A percentile compares a stretch with the other conserved stretches of the same genome.
Evolutionary conservation across 805 yeast genomes (phyloP).

Genomic region (Wickerhamomyces alni): DNA sequence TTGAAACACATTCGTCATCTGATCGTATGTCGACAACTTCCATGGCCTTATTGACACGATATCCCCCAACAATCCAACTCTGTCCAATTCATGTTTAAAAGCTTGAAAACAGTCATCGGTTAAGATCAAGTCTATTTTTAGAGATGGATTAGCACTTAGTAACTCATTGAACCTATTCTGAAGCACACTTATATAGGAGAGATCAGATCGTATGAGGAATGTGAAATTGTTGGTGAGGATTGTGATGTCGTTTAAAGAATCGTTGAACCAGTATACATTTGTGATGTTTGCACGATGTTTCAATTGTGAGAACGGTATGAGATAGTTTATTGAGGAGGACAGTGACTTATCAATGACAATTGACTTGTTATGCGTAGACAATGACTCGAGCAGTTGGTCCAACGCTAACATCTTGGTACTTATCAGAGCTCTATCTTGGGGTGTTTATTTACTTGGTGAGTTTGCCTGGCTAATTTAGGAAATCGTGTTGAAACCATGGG

Average conservation of each 20-base stretch:
- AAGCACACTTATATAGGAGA: constrained; percentile 12
- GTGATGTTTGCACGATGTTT: constrained; percentile 45
- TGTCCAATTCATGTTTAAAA: constrained; percentile 28
- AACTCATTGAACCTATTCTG: constrained; percentile 15
- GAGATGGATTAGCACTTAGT: constrained; percentile 6
- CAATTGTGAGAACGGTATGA: constrained; percentile 50
- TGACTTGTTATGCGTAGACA: constrained; percentile 28
- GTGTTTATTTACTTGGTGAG: too few relatives aligned
- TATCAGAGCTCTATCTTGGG: too few relatives aligned
- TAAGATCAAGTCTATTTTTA: constrained; percentile 20
- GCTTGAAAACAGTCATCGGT: constrained; percentile 32
- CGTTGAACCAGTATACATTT: constrained; percentile 41
- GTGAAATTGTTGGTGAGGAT: constrained; percentile 14
- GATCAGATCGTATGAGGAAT: constrained; percentile 19
- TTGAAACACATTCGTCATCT: constrained; percentile 6
- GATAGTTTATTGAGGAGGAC: constrained; percentile 43
- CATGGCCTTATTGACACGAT: constrained; percentile 10
- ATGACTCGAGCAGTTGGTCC: constrained; percentile 4
- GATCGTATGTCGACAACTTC: constrained; percentile 9
- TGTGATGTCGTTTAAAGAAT: constrained; percentile 8
- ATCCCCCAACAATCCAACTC: constrained; percentile 14
- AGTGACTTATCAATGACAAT: constrained; percentile 36
- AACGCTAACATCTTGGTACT: background rate
- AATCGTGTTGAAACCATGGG: too few relatives aligned
- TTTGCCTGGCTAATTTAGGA: too few relatives aligned